Conservation (phyloP, 106 monocot genomes). For the Dioscorea zingiberensis region DNA sequence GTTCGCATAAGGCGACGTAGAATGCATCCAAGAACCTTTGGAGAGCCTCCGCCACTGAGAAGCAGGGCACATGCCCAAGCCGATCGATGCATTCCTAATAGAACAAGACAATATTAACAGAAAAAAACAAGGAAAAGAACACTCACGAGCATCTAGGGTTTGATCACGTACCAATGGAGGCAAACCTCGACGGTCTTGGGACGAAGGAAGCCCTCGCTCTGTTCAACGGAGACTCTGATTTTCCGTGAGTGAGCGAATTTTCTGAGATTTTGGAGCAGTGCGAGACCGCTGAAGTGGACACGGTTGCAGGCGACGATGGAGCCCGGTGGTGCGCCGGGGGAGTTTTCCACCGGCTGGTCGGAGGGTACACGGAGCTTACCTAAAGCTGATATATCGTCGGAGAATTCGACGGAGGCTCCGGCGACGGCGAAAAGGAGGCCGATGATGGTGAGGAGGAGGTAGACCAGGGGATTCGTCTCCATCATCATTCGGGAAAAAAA, state of each 20-base stretch:
- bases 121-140: not conserved
- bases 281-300: conserved; percentile 54
- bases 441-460: not conserved
- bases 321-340: conserved; percentile 53
- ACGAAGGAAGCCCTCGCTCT: conserved; percentile 39
- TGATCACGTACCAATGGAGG: conserved; percentile 55
- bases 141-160: not conserved
- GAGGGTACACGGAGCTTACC: conserved; percentile 30
- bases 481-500: too few species aligned
- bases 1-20: conserved; percentile 55
- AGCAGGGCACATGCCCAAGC: conserved; percentile 58
- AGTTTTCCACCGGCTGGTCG: conserved; percentile 31
- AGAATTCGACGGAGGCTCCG: not conserved
- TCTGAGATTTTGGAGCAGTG: conserved; percentile 34
- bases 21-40: conserved; percentile 47
- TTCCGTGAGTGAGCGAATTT: conserved; percentile 60
- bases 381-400: conserved; percentile 8
- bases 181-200: conserved; percentile 61
- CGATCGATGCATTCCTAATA: conserved; percentile 60
- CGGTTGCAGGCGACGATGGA: conserved; percentile 38
- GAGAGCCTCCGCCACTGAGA: conserved; percentile 62
- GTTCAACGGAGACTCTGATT: conserved; percentile 30
- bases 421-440: not conserved
- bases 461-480: not conserved
- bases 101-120: conserved; percentile 1